Conservation (phyloP, 2,329 filamentous ascomycete genomes). For the Xylaria sp. region DNA sequence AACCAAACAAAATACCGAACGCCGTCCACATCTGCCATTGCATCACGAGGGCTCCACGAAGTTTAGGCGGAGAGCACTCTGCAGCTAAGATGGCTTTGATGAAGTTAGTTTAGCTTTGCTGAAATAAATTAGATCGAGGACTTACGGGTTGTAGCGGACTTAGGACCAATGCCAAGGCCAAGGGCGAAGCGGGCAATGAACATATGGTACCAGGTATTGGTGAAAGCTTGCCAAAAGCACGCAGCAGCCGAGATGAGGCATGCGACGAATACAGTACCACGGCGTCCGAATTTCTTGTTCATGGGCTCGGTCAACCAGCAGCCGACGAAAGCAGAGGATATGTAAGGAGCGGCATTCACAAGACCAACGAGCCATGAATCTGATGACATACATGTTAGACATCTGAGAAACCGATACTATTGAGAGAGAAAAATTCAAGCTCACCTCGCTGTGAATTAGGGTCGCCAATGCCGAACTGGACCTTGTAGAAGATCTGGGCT, state of each 20-base stretch:
- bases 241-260: slow-evolving; percentile 69
- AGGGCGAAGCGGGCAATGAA: slow-evolving; percentile 76
- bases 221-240: slow-evolving; percentile 62
- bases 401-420: neutral
- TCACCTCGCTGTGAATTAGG: slow-evolving; percentile 55
- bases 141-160: slow-evolving; percentile 70
- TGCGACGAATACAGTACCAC: slow-evolving; percentile 76
- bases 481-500: slow-evolving; percentile 72
- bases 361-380: slow-evolving; percentile 70
- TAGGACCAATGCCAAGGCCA: slow-evolving; percentile 76
- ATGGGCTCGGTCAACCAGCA: slow-evolving; percentile 80
- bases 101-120: slow-evolving; percentile 1
- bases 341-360: slow-evolving; percentile 68
- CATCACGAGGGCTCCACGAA: slow-evolving; percentile 78
- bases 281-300: slow-evolving; percentile 75
- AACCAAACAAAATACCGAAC: slow-evolving; percentile 67
- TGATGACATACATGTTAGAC: slow-evolving; percentile 32
- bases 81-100: slow-evolving; percentile 70
- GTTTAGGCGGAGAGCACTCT: slow-evolving; percentile 70
- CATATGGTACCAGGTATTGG: slow-evolving; percentile 70
- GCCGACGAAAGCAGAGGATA: slow-evolving; percentile 74
- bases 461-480: slow-evolving; percentile 68
- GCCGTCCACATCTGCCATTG: slow-evolving; percentile 71
- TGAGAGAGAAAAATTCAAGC: neutral
- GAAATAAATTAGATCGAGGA: neutral